phyloP scores from a whole-genome alignment of 2,329 filamentous ascomycete species.

The Mariannaea elegans region DNA sequence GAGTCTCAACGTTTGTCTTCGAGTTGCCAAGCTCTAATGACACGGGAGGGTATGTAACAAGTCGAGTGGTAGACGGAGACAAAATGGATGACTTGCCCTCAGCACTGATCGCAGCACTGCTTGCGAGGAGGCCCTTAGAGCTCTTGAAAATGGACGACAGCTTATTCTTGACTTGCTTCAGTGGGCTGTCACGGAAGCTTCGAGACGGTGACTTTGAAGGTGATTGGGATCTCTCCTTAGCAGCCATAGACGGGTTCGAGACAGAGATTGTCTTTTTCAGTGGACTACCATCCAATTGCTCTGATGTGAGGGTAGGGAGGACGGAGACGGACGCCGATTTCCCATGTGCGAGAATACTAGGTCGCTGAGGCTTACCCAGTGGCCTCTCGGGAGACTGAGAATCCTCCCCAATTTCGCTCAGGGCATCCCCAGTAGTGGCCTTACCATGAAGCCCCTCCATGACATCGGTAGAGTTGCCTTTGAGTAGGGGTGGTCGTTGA shows the following conservation, averaged over 20 bases:
- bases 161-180: constrained; percentile 93
- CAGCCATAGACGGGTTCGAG: constrained; percentile 61
- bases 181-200: constrained; percentile 74
- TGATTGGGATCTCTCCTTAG: constrained; percentile 56
- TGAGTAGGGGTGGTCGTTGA: constrained; percentile 61
- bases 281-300: constrained; percentile 34
- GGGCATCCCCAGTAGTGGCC: constrained; percentile 55
- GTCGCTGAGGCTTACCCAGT: constrained; percentile 26
- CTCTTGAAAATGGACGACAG: constrained; percentile 90
- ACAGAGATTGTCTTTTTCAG: constrained; percentile 70
- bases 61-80: constrained; percentile 60
- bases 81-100: constrained; percentile 67
- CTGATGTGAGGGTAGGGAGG: constrained; percentile 46
- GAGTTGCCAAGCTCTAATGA: constrained; percentile 60
- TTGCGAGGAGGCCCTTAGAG: constrained; percentile 86
- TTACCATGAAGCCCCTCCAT: constrained; percentile 66
- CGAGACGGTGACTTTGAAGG: constrained; percentile 66
- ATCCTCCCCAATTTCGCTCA: constrained; percentile 9
- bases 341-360: constrained; percentile 48
- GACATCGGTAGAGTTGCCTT: constrained; percentile 68
- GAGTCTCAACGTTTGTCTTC: constrained; percentile 35
- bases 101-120: constrained; percentile 71
- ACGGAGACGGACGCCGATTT: constrained; percentile 73
- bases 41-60: constrained; percentile 53
- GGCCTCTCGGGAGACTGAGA: constrained; percentile 26